Conservation (phyloP, 1,284 basidiomycete species). For the Moesziomyces sp. region DNA sequence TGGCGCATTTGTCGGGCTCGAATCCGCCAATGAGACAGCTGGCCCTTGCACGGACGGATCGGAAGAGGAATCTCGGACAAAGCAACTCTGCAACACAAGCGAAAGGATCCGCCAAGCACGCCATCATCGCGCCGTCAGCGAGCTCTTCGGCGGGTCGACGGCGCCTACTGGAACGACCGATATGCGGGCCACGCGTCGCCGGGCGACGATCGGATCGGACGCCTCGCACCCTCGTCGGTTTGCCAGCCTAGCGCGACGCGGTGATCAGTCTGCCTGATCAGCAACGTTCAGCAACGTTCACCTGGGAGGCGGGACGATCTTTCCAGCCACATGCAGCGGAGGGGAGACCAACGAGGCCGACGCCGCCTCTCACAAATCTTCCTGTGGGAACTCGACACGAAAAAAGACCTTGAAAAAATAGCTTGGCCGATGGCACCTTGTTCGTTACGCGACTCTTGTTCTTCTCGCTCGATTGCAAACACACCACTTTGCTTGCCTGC, state of each 20-base stretch:
- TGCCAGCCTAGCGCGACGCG: constrained; percentile 6
- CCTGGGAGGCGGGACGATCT: too few species aligned
- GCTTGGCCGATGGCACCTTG: too few species aligned
- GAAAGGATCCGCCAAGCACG: constrained; percentile 13
- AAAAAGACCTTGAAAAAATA: too few species aligned
- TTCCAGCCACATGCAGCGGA: too few species aligned
- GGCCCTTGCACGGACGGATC: constrained; percentile 2
- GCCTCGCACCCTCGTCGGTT: constrained; percentile 13
- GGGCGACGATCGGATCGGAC: constrained; percentile 35
- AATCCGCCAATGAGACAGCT: constrained; percentile 9
- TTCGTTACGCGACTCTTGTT: too few species aligned
- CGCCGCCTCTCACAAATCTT: too few species aligned
- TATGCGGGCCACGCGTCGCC: constrained; percentile 20
- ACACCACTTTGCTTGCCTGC: too few species aligned
- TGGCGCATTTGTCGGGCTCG: constrained; percentile 20
- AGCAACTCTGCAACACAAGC: constrained; percentile 7
- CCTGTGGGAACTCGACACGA: too few species aligned
- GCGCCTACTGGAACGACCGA: not conserved
- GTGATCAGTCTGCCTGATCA: constrained; percentile 9
- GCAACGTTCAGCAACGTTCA: not conserved
- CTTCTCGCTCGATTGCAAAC: too few species aligned
- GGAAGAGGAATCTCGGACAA: not conserved
- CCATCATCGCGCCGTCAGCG: constrained; percentile 27
- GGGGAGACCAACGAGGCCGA: too few species aligned
- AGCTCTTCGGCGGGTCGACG: constrained; percentile 8